These are phyloP conservation scores for Meira nashicola DNA, from an alignment of 1,284 basidiomycete genomes.

Conservation along the genomic window DNA sequence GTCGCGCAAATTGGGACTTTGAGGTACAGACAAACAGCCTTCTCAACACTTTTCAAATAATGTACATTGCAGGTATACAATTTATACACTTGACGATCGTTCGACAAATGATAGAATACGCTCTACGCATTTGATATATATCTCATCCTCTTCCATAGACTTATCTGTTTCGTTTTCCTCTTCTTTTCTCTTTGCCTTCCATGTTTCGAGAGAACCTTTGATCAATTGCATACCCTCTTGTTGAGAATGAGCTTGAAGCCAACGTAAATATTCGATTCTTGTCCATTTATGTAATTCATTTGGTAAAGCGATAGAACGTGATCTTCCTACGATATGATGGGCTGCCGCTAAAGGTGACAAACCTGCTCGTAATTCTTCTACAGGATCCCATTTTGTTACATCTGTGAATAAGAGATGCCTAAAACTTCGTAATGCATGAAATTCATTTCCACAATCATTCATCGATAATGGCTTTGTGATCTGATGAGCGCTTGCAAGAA, in stretches of 20 bases:
- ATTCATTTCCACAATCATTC: neutral
- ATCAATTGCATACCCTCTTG: neutral
- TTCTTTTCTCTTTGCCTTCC: neutral
- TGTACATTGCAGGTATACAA: too few relatives aligned
- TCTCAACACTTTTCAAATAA: neutral
- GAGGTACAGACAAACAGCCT: neutral
- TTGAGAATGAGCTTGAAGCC: slow-evolving; percentile 1
- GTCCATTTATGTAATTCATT: slow-evolving; percentile 4
- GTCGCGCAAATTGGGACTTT: slow-evolving; percentile 2
- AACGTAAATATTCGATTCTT: neutral
- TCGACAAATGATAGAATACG: neutral
- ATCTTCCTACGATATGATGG: slow-evolving; percentile 3
- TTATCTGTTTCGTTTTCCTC: neutral
- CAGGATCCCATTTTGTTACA: neutral
- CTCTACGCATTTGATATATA: neutral
- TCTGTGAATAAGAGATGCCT: slow-evolving; percentile 4
- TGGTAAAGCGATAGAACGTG: neutral
- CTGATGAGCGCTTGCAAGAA: slow-evolving; percentile 19
- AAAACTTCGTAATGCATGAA: slow-evolving; percentile 4
- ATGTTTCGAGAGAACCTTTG: neutral
- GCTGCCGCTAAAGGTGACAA: neutral
- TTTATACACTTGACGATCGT: too few relatives aligned
- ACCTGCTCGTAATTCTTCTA: neutral
- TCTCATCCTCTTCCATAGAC: neutral
- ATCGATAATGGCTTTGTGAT: neutral